These are phyloP conservation scores for Acorus calamus DNA, from an alignment of 106 monocot genomes.

Conservation along the genomic window DNA sequence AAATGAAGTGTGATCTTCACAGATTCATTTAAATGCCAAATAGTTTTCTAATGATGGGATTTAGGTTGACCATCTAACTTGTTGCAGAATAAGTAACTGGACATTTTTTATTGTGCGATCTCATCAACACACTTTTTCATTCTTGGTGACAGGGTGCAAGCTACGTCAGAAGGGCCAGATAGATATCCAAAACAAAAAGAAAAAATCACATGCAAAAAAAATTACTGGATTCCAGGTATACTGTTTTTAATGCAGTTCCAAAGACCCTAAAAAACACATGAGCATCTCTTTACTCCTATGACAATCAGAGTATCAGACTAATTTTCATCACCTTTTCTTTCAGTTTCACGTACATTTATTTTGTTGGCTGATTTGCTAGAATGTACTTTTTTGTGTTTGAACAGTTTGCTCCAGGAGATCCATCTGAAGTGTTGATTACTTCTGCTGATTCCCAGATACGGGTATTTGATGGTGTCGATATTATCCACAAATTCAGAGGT, in stretches of 20 bases:
- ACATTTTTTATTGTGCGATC: too few relatives aligned
- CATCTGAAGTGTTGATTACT: conserved; percentile 75
- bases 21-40: too few relatives aligned
- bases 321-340: too few relatives aligned
- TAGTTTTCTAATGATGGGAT: too few relatives aligned
- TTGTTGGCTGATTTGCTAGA: too few relatives aligned
- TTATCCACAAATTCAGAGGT: conserved; percentile 93
- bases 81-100: too few relatives aligned
- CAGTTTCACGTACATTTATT: too few relatives aligned
- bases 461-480: conserved; percentile 53
- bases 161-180: conserved; percentile 63
- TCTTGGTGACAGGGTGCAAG: conserved; percentile 38
- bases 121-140: too few relatives aligned
- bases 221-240: conserved; percentile 96
- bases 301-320: background rate
- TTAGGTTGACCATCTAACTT: too few relatives aligned
- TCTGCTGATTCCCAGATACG: conserved; percentile 89
- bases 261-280: too few relatives aligned
- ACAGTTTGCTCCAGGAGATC: conserved; percentile 84
- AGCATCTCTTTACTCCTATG: background rate
- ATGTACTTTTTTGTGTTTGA: background rate
- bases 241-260: too few relatives aligned
- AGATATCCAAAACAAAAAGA: conserved; percentile 63
- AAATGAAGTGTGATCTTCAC: too few relatives aligned
- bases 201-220: conserved; percentile 68